Evolutionary conservation across 2,329 filamentous ascomycete genomes (phyloP), one percentile per base, ranked within the genome.

Genomic region (Orbilia quercus): DNA sequence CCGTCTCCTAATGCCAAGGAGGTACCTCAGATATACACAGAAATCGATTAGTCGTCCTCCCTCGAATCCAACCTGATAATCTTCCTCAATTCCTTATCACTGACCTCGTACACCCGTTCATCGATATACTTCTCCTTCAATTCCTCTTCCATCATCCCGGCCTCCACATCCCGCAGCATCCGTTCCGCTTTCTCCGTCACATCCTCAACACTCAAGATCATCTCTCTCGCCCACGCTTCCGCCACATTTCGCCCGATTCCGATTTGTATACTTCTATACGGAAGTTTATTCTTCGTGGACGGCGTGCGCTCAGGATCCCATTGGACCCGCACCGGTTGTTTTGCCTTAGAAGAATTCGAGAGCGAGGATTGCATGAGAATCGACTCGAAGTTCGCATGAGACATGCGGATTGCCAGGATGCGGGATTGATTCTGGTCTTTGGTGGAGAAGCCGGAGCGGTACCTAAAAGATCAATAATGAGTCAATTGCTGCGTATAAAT

Each of bases 301-400:
- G 83, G 78, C 22, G 81, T 81, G 18, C 87, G 77, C 77, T 89
- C 87, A 0, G 87, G 87, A 78, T 89, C 87, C 87, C 87, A 89
- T 77, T 89, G 87, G 6, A 88, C 82, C n/a, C 84, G 82, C 0
- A 88, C 85, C 31, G 58, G 78, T 77, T 76, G 69, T 53, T 12
- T 67, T 77, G 78, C n/a, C 78, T 78, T 14, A 16, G 51, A 81
- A 65, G n/a, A 80, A 77, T 2, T 79, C 78, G 62, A 89, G 79
- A 1, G 88, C 79, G 14, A 78, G 78, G 67, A 72, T 50, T 65
- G 44, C 22, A 55, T 18, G 31, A 72, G 47, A 36, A 72, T 58
- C 11, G 59, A 38, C 36, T 84, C 75, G 42, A 89, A 88, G 20
- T 83, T 79, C 1, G 79, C 80, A 54, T 83, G 84, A 22, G 80